Evolutionary conservation across 306 rosid species (phyloP).

Genomic region (Casuarina glauca): DNA sequence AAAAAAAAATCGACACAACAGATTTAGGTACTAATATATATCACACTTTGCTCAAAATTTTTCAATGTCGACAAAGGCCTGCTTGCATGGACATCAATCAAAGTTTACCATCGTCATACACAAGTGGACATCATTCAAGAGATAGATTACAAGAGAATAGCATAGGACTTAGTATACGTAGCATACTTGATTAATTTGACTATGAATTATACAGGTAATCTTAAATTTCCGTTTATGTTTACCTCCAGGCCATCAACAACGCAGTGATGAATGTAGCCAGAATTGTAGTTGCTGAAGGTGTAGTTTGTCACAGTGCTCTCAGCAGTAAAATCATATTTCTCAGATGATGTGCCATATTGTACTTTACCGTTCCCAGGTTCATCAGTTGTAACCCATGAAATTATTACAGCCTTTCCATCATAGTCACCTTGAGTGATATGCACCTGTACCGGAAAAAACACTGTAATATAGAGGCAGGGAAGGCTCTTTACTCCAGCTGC

Average conservation of each 20-base stretch:
- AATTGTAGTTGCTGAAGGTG: conserved; percentile 71
- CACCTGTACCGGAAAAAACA: conserved; percentile 47
- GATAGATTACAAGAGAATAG: background rate
- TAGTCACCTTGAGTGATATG: conserved; percentile 99
- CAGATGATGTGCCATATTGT: conserved; percentile 57
- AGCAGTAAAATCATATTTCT: conserved; percentile 48
- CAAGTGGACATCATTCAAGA: background rate
- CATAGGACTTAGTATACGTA: background rate
- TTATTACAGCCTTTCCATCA: conserved; percentile 84
- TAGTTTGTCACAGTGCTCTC: conserved; percentile 65
- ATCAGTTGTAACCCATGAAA: conserved; percentile 85
- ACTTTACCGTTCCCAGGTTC: conserved; percentile 65
- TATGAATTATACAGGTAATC: background rate
- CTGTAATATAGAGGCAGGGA: background rate
- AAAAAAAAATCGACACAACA: background rate
- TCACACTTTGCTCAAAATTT: background rate
- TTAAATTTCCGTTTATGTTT: conserved; percentile 10
- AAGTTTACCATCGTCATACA: background rate
- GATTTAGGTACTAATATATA: background rate
- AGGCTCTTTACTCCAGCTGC: background rate
- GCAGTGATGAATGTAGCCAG: conserved; percentile 94
- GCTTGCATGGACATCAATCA: background rate
- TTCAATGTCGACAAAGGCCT: background rate
- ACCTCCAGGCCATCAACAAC: conserved; percentile 81
- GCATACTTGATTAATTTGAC: background rate